Base-by-base conservation (phyloP, 2,329 filamentous ascomycete genomes). In the Conoideocrella luteorostrata region DNA sequence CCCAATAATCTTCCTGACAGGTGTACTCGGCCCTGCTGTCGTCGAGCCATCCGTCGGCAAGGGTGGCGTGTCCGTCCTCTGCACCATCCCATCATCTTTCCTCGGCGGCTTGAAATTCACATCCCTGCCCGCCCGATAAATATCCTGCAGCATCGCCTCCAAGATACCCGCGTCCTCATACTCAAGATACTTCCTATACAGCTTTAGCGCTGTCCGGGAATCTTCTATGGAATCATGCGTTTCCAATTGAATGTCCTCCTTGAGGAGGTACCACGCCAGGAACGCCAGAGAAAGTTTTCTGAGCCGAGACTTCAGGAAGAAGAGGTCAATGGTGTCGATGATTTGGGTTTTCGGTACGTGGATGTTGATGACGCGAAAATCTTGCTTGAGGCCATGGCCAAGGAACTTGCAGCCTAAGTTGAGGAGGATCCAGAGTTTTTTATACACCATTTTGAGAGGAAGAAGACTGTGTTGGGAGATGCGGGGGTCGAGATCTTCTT, bases 351-450 rank as follows among this genome's bases (percentile, higher is more conserved):
- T 87, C 2, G 94, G 93, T 0, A 98, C 86, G 61, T 96, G 88
- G 44, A 98, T 96, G 63, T 98, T 98, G 66, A 95, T 95, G 44
- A 95, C 95, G 42, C 93, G 88, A 68, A 98, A 97, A 65, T 98
- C 93, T 54, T 93, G 91, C 52, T 88, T 88, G 33, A 98, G 73
- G 4, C 91, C 91, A 58, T 98, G 93, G 3, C 93, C 93, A 5
- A 98, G 78, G 61, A 98, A 98, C 50, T 87, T 80, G 66, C 89
- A 95, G 38, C 93, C 93, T 0, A 97, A 75, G 59, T 98, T 98
- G 24, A 98, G 77, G 15, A 98, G 75, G 13, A 97, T 79, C 94
- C 94, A 98, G 23, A 98, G 80, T 63, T 96, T 96, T 67, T 98
- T 98, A 73, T 97, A 98, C 1, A 88, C 90, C 46, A 86, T 78